Base-by-base conservation (phyloP, 306 rosid genomes). In the Trifolium subterraneum region DNA sequence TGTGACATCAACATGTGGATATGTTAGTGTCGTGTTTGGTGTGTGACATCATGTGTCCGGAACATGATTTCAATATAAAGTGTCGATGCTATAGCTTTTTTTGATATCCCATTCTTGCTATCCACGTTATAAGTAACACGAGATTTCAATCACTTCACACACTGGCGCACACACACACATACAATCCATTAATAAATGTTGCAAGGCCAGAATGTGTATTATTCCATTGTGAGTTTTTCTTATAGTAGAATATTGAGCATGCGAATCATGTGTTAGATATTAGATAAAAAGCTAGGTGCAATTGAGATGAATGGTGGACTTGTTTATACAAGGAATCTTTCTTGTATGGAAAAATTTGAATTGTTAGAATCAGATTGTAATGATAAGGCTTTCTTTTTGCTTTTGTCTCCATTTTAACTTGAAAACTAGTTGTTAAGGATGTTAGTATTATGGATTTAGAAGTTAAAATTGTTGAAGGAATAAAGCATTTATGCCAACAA, bases 311-410 rank as follows among this genome's bases (percentile, higher is more conserved):
- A 56, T 60, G n/a, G 3, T 11, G 52, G 14, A 47, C 68, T 56
- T 50, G 42, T 70, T 23, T 64, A 22, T 25, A 39, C 16, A 58
- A 58, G 58, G 48, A 64, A 41, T 16, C 4, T 48, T 15, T 48
- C 10, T n/a, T n/a, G 20, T 48, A n/a, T 39, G 25, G 52, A 68
- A 55, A 14, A 14, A 50, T 38, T 9, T 54, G 59, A 54, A 18
- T 54, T 56, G 58, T 60, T 64, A 41, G 66, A 74, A 74, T 63
- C 39, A 35, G 63, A 69, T 72, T 13, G 39, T 35, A 10, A 51
- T 67, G 38, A 65, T 58, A 19, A 15, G 59, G 3, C 14, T n/a
- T 52, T 54, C 38, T 16, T 68, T 51, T 64, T 70, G 19, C 13
- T 64, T 41, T 47, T 44, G 54, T 22, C 33, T 38, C 16, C 45